Evolutionary conservation across 2,329 filamentous ascomycete genomes (phyloP).

Genomic region (Penicillium brasilianum): DNA sequence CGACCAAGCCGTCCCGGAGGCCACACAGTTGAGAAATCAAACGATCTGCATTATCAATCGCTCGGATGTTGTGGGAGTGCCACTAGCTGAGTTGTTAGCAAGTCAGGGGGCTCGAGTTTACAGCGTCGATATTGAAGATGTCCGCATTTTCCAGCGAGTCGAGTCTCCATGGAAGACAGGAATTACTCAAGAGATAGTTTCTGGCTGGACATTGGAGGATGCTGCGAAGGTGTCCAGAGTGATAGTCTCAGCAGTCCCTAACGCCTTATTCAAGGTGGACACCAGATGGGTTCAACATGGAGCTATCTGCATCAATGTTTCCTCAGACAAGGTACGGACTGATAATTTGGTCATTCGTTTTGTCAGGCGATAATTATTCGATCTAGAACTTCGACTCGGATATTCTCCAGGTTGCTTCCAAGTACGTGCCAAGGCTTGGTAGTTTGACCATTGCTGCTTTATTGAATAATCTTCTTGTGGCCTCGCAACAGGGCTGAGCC

Average conservation of each 20-base stretch:
- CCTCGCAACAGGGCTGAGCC: not conserved
- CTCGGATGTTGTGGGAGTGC: not conserved
- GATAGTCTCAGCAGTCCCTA: not conserved
- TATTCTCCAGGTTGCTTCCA: not conserved
- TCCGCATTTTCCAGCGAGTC: not conserved
- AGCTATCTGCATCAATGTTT: constrained; percentile 1
- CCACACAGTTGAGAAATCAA: not conserved
- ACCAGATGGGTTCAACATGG: not conserved
- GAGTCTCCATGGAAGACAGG: not conserved
- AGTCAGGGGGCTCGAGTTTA: not conserved
- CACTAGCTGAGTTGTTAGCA: not conserved
- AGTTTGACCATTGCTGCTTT: not conserved
- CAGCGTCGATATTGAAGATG: not conserved
- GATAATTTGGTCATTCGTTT: not conserved
- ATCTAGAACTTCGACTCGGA: constrained; percentile 1
- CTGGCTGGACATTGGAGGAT: not conserved
- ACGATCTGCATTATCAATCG: not conserved
- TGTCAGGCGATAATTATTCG: not conserved
- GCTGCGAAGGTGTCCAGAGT: not conserved
- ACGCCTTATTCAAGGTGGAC: not conserved
- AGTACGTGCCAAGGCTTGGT: not conserved
- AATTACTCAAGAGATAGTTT: not conserved
- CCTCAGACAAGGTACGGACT: not conserved
- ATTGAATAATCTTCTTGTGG: constrained; percentile 1
- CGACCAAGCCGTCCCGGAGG: not conserved